These are phyloP conservation scores for Pseudogymnoascus sp. DNA, from an alignment of 2,329 filamentous ascomycete species.

Conservation along the genomic window DNA sequence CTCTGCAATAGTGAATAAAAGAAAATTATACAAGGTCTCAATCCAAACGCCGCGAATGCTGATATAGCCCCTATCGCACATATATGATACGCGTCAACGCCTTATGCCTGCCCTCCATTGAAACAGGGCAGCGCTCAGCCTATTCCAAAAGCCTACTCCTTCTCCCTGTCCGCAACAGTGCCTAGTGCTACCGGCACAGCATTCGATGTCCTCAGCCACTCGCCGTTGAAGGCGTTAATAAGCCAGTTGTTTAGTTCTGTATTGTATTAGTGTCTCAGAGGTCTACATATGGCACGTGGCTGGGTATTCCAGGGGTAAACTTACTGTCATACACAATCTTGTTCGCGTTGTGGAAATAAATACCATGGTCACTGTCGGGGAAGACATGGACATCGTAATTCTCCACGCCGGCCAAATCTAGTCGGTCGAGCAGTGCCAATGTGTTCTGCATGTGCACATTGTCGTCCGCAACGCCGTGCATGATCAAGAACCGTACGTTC, in stretches of 20 bases:
- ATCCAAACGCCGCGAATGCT: background rate
- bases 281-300: background rate
- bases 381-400: constrained; percentile 98
- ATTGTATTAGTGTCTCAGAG: constrained; percentile 26
- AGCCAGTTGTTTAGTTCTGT: constrained; percentile 80
- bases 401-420: constrained; percentile 72
- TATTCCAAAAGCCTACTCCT: background rate
- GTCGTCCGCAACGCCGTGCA: constrained; percentile 95
- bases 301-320: constrained; percentile 31
- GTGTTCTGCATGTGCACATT: constrained; percentile 98
- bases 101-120: background rate
- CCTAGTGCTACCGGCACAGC: constrained; percentile 25
- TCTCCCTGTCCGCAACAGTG: constrained; percentile 15
- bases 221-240: constrained; percentile 93
- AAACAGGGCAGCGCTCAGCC: background rate
- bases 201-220: constrained; percentile 58
- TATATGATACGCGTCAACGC: background rate
- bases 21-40: background rate
- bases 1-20: background rate
- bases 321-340: constrained; percentile 85
- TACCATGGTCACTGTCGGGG: constrained; percentile 90
- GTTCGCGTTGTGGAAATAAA: constrained; percentile 91
- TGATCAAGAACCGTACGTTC: constrained; percentile 83
- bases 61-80: background rate
- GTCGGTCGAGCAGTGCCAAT: constrained; percentile 72